Percentiles rank a stretch among this genome's conserved stretches.
Conservation (phyloP, 2,329 filamentous ascomycete genomes). For the Blastomyces percursus region DNA sequence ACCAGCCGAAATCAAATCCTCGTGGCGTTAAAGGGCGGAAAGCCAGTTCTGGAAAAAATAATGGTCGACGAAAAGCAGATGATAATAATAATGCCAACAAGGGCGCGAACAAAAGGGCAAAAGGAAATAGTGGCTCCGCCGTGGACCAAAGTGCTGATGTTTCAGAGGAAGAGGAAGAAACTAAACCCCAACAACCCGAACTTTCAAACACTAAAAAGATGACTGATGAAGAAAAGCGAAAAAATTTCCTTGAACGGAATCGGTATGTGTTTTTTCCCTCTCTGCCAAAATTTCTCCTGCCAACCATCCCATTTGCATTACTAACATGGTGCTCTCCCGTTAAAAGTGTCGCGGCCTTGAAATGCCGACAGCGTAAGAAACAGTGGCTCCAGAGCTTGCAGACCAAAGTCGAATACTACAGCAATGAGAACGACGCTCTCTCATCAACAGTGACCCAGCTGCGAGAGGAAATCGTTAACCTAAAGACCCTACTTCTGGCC, state of each 20-base stretch:
- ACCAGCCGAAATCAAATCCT: slow-evolving; percentile 52
- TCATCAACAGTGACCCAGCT: slow-evolving; percentile 72
- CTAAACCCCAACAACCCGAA: slow-evolving; percentile 45
- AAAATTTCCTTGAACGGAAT: slow-evolving; percentile 95
- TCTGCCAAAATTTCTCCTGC: slow-evolving; percentile 15
- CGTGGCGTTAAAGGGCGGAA: slow-evolving; percentile 60
- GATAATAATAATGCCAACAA: slow-evolving; percentile 56
- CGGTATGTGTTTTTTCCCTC: slow-evolving; percentile 50
- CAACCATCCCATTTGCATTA: slow-evolving; percentile 4
- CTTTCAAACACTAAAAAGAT: slow-evolving; percentile 59
- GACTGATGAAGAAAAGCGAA: slow-evolving; percentile 97
- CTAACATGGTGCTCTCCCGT: not conserved
- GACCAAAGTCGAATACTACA: slow-evolving; percentile 86
- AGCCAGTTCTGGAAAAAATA: slow-evolving; percentile 43
- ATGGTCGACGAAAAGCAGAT: slow-evolving; percentile 67
- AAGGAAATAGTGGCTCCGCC: slow-evolving; percentile 42
- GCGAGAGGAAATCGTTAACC: slow-evolving; percentile 83
- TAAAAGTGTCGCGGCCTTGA: slow-evolving; percentile 77
- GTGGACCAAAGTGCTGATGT: slow-evolving; percentile 35
- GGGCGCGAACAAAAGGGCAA: slow-evolving; percentile 62
- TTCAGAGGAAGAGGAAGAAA: slow-evolving; percentile 46
- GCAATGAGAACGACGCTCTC: slow-evolving; percentile 79
- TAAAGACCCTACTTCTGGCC: slow-evolving; percentile 83
- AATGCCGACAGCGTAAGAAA: slow-evolving; percentile 97
- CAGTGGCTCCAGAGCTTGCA: slow-evolving; percentile 96